These are phyloP conservation scores for Penicillium griseofulvum DNA, from an alignment of 2,329 filamentous ascomycete species.

Conservation along the genomic window DNA sequence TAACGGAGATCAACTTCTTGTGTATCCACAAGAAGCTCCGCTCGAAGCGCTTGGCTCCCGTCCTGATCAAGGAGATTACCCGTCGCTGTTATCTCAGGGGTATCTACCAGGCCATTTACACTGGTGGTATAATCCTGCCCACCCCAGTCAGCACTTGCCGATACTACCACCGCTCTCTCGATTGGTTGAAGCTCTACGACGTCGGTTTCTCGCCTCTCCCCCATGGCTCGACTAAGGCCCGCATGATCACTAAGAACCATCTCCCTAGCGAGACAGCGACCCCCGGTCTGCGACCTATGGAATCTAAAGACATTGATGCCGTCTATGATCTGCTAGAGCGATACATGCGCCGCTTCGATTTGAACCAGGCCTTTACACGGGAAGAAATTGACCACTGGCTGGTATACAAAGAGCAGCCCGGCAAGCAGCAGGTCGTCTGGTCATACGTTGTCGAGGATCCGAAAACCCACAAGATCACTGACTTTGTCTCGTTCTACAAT, in stretches of 20 bases:
- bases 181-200: slow-evolving; percentile 96
- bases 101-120: slow-evolving; percentile 95
- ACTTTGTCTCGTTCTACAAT: slow-evolving; percentile 96
- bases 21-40: slow-evolving; percentile 98
- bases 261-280: slow-evolving; percentile 72
- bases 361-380: slow-evolving; percentile 75
- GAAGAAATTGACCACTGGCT: slow-evolving; percentile 89
- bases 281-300: slow-evolving; percentile 75
- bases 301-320: slow-evolving; percentile 70
- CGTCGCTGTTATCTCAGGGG: slow-evolving; percentile 81
- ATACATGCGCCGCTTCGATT: slow-evolving; percentile 76
- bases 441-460: slow-evolving; percentile 81
- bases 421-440: slow-evolving; percentile 82
- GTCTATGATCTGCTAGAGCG: slow-evolving; percentile 72
- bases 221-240: slow-evolving; percentile 73
- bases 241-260: slow-evolving; percentile 82
- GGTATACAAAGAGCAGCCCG: slow-evolving; percentile 63
- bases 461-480: slow-evolving; percentile 75
- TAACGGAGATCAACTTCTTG: slow-evolving; percentile 96
- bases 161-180: slow-evolving; percentile 89
- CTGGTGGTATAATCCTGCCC: slow-evolving; percentile 84
- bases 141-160: slow-evolving; percentile 89
- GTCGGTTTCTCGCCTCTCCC: slow-evolving; percentile 91
- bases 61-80: slow-evolving; percentile 97
- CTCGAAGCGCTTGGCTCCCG: slow-evolving; percentile 83